These are phyloP conservation scores for Cryphonectria radicalis DNA, from an alignment of 2,329 filamentous ascomycete genomes.

Conservation along the genomic window DNA sequence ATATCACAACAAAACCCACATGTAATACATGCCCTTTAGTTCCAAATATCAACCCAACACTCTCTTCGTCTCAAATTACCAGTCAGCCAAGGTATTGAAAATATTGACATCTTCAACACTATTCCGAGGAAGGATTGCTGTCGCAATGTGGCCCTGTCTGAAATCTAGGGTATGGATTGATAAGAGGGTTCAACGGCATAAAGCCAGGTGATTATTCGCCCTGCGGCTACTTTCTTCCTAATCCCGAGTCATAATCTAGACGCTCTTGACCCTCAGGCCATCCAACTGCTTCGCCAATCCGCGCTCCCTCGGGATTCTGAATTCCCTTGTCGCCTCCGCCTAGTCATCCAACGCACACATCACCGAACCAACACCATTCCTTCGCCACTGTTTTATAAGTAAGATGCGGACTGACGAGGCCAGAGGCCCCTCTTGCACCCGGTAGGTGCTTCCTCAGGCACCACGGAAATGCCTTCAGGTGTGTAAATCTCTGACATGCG, in stretches of 20 bases:
- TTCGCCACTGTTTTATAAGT: not conserved
- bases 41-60: not conserved
- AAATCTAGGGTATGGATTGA: not conserved
- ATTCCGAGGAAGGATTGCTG: not conserved
- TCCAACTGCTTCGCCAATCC: not conserved
- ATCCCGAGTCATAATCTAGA: not conserved
- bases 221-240: not conserved
- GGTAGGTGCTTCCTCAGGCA: not conserved
- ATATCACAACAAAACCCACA: not conserved
- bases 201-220: not conserved
- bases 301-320: not conserved
- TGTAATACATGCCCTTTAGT: not conserved
- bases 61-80: not conserved
- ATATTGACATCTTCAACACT: not conserved
- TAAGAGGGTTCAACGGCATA: not conserved
- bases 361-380: not conserved
- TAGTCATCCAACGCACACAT: not conserved
- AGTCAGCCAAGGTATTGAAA: not conserved
- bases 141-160: not conserved
- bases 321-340: too few species aligned
- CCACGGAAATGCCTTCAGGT: constrained; percentile 8
- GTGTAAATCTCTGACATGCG: constrained; percentile 14
- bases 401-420: not conserved
- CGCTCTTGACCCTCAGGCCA: not conserved
- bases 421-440: not conserved